Conservation (phyloP, 768 basidiomycete genomes). For the Suillus sp. region DNA sequence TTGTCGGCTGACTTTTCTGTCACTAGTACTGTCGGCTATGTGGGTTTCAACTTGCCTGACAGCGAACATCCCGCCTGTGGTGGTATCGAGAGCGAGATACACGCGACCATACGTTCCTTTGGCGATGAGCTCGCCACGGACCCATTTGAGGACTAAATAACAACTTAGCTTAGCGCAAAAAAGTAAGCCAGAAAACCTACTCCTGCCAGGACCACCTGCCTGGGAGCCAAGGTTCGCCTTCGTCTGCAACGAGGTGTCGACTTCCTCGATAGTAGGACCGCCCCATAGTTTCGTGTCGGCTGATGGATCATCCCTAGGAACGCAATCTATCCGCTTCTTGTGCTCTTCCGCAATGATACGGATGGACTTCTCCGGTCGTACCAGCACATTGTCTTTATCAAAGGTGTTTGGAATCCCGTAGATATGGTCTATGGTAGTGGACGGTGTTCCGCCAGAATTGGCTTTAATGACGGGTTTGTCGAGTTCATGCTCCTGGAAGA, state of each 20-base stretch:
- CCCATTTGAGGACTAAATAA: conserved; percentile 89
- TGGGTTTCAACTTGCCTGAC: conserved; percentile 99
- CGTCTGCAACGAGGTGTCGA: conserved; percentile 67
- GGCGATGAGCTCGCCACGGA: conserved; percentile 95
- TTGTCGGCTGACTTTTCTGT: conserved; percentile 89
- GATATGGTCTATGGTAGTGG: conserved; percentile 59
- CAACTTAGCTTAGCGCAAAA: conserved; percentile 19
- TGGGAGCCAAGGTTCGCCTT: conserved; percentile 62
- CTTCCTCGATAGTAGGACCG: conserved; percentile 83
- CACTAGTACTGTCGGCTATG: conserved; percentile 67
- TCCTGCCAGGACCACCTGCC: conserved; percentile 55
- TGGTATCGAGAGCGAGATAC: conserved; percentile 93
- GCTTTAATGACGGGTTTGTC: conserved; percentile 93
- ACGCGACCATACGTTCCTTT: conserved; percentile 97
- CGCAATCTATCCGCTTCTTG: conserved; percentile 72
- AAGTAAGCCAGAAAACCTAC: conserved; percentile 47
- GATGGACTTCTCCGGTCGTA: conserved; percentile 85
- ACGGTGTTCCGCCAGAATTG: conserved; percentile 72
- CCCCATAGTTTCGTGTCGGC: conserved; percentile 87
- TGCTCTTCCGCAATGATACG: conserved; percentile 88
- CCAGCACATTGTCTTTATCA: conserved; percentile 42
- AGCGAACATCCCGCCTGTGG: conserved; percentile 97
- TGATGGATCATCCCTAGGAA: conserved; percentile 57
- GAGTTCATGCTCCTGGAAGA: conserved; percentile 94
- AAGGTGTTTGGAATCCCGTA: conserved; percentile 38